Evolutionary conservation across 768 basidiomycete species (phyloP), one percentile per base, ranked within the genome.

Genomic region (Termitomyces sp.): DNA sequence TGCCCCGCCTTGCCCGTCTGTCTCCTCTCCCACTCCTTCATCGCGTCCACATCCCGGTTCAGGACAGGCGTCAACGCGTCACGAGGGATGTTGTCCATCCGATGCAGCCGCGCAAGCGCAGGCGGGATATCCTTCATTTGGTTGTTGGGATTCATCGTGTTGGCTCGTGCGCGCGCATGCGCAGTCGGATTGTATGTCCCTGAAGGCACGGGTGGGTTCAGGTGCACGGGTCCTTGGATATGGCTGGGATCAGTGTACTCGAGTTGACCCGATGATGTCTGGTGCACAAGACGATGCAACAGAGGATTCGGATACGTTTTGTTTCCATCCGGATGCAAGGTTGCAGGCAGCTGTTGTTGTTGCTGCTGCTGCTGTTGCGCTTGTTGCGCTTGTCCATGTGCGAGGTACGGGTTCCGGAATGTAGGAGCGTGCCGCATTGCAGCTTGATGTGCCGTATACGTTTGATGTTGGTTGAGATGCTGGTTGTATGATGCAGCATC

Each of bases 401-500:
- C 81, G 42, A 93, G 86, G 68, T 95, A 95, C 11, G 93, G 93
- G 68, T 95, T 94, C 40, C 92, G 82, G 73, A 84, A 88, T 15
- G 84, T 82, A 66, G 82, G 86, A 0, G 89, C 85, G 29, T 89
- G 87, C 66, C 91, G 88, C 4, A 86, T 81, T 1, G 86, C 86
- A 0, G 84, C 85, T 69, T 92, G 91, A 71, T 94, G 92, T 3
- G 92, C 92, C 5, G 91, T 94, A 69, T 92, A 94, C 9, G 87
- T 88, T 73, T 99, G 96, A 68, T 98, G 96, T 71, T 96, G 94
- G 12, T 88, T 89, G 29, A 96, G 84, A 68, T 96, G 96, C 63
- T 96, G 94, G 66, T 95, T 94, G 77, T 99, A 99, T 1, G 89
- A 79, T 8, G 94, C 93, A 0, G 96, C 95, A 71, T 98, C 96